Evolutionary conservation across 2,329 filamentous ascomycete genomes (phyloP), one percentile per base, ranked within the genome.

Genomic region (Pestalotiopsis fici): DNA sequence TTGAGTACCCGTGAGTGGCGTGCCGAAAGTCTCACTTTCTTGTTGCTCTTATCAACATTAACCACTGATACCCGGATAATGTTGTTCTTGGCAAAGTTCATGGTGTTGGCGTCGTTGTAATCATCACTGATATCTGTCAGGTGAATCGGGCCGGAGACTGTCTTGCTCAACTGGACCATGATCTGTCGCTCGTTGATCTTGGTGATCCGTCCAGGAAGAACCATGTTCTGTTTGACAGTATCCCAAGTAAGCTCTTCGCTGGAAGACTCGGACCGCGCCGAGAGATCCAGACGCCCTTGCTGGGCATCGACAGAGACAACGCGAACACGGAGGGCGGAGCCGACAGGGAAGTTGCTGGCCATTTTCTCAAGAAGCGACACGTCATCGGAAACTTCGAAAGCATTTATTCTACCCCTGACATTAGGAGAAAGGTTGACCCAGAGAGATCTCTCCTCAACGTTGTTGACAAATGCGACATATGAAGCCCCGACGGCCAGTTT

Each of bases 381-480:
- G 77, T 98, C 94, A 74, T 97, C 93, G 0, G 94, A 94, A 9
- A 96, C 88, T 75, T 98, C 95, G 78, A 96, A 89, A 69, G 92
- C 87, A 65, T 90, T 89, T 66, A 99, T 88, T 63, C 94, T 90
- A 66, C 96, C 96, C 68, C 95, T 91, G 18, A 99, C 90, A 64
- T 91, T 93, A 6, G 96, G 94, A 1, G 95, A 94, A 25, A 99
- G 81, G 75, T 94, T 98, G 59, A 97, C 91, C 95, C 96, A 98
- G 25, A 97, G 85, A 75, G 88, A 93, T 71, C 93, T 90, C 31
- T 93, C 87, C 25, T 88, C 88, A 69, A 95, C 85, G 76, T 98
- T 98, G 84, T 98, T 99, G 76, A 99, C 89, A 75, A 95, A 98
- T 1, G 92, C 95, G 63, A 97, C 79, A 79, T 93, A 90, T 2